phyloP scores from a whole-genome alignment of 768 basidiomycete species.

The Mycena leptocephala region DNA sequence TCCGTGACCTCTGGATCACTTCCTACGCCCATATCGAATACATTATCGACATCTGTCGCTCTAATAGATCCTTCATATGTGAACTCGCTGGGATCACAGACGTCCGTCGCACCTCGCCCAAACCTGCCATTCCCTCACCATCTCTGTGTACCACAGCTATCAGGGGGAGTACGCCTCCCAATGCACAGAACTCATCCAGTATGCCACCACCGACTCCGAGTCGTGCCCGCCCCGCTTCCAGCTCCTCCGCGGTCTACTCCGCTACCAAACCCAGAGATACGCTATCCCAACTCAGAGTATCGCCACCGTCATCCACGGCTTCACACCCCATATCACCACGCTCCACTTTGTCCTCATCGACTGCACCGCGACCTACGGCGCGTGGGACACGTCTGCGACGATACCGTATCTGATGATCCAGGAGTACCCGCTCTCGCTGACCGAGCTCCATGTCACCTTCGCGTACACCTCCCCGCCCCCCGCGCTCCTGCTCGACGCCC shows the following conservation, averaged over 20 bases:
- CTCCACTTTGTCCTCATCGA: not conserved
- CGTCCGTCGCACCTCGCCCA: not conserved
- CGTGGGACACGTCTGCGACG: too few species aligned
- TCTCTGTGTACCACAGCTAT: not conserved
- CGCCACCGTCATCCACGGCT: not conserved
- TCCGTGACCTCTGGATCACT: not conserved
- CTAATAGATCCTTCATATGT: not conserved
- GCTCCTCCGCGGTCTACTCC: too few species aligned
- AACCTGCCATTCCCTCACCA: too few species aligned
- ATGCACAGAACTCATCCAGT: not conserved
- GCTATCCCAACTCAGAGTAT: not conserved
- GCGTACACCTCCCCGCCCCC: not conserved
- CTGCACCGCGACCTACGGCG: not conserved
- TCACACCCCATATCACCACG: not conserved
- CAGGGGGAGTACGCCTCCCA: not conserved
- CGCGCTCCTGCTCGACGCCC: not conserved
- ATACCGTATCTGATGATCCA: not conserved
- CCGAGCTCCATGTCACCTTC: not conserved
- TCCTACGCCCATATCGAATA: not conserved
- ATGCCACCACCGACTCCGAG: not conserved
- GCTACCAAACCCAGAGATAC: not conserved
- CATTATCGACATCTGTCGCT: not conserved
- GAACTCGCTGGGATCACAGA: not conserved
- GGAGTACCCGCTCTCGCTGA: not conserved
- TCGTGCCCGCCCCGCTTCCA: too few species aligned